phyloP scores from a whole-genome alignment of 306 rosid species.

The Acmispon strigosus region DNA sequence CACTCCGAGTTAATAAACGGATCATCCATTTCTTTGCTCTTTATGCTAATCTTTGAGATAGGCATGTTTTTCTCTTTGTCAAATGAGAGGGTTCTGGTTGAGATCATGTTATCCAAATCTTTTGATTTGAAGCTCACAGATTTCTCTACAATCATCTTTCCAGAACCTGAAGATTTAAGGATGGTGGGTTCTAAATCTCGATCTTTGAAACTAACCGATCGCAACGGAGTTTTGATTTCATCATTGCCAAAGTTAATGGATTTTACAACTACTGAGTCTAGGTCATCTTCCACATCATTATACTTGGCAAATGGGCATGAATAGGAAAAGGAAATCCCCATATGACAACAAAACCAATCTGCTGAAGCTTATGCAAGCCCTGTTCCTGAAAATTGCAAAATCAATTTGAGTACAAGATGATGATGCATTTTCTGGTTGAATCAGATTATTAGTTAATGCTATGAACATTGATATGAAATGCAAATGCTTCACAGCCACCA shows the following conservation, averaged over 20 bases:
- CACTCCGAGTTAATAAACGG: conserved; percentile 31
- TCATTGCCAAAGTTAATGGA: conserved; percentile 61
- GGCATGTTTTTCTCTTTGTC: conserved; percentile 25
- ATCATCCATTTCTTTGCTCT: conserved; percentile 37
- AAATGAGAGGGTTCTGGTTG: conserved; percentile 28
- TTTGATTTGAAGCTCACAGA: conserved; percentile 69
- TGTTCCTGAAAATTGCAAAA: conserved; percentile 35
- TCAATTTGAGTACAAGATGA: conserved; percentile 15
- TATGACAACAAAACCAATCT: conserved; percentile 25
- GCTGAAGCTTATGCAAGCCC: conserved; percentile 13
- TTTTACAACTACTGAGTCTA: conserved; percentile 59
- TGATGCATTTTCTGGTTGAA: background rate
- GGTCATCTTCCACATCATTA: conserved; percentile 50
- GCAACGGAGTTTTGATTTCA: conserved; percentile 45
- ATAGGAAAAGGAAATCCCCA: conserved; percentile 75
- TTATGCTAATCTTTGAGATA: conserved; percentile 20
- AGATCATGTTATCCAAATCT: conserved; percentile 36
- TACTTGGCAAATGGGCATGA: conserved; percentile 69
- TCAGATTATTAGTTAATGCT: background rate
- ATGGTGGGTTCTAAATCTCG: conserved; percentile 61
- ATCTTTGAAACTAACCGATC: conserved; percentile 64
- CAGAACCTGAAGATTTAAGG: conserved; percentile 55
- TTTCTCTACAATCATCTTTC: conserved; percentile 65
- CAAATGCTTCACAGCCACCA: too few relatives aligned
- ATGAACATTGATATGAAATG: background rate